Conservation (phyloP, 106 monocot genomes). For the Gastrodia elata region DNA sequence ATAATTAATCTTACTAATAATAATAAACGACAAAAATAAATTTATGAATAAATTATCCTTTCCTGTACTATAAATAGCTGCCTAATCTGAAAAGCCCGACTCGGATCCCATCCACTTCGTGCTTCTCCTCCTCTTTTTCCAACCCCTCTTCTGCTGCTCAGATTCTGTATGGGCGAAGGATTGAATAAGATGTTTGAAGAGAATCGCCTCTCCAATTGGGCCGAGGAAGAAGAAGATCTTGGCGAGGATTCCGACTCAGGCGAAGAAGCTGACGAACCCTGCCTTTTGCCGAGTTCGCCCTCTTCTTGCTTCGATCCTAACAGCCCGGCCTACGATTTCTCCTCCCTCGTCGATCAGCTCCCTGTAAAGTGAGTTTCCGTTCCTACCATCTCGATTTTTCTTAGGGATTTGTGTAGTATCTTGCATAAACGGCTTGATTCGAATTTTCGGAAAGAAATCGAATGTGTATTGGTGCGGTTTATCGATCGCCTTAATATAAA, state of each 20-base stretch:
- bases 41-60: not conserved
- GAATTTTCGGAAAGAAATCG: too few species aligned
- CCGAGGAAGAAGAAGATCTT: constrained; percentile 2
- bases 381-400: too few species aligned
- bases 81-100: too few species aligned
- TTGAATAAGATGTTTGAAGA: not conserved
- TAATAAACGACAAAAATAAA: not conserved
- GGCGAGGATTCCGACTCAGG: not conserved
- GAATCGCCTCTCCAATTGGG: not conserved
- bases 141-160: not conserved
- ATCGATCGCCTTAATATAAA: too few species aligned
- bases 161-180: not conserved
- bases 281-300: not conserved
- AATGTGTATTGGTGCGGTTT: too few species aligned
- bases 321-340: constrained; percentile 37
- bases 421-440: too few species aligned
- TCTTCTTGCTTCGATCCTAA: constrained; percentile 2
- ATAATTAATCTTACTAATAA: too few species aligned
- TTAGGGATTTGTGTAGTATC: not conserved
- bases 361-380: constrained; percentile 31
- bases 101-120: not conserved
- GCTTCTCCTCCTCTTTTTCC: not conserved
- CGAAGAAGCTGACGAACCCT: not conserved
- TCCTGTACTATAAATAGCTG: not conserved
- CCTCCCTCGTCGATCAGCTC: constrained; percentile 31